Evolutionary conservation across 192 early-diverging fungal genomes (phyloP).

Genomic region (Entophlyctis luteolus): DNA sequence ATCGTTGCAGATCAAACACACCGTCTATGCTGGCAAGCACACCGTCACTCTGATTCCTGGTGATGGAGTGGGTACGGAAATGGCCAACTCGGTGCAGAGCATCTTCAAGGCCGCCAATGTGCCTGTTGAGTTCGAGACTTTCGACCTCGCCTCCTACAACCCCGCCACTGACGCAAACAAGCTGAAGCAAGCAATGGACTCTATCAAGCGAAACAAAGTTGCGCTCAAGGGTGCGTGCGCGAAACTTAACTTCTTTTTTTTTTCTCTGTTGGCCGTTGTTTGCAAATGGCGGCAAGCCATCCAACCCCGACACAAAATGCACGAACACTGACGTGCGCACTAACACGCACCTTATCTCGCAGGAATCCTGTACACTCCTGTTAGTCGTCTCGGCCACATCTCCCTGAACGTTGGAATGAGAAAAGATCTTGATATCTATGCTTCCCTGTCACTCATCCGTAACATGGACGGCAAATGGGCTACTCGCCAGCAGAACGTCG

Average conservation of each 20-base stretch:
- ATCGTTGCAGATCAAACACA: constrained; percentile 8
- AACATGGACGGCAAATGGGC: constrained; percentile 77
- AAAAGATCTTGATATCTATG: constrained; percentile 98
- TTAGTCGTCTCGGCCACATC: constrained; percentile 77
- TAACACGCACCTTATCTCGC: no score
- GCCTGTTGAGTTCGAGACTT: constrained; percentile 96
- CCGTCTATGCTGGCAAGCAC: constrained; percentile 85
- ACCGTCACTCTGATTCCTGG: constrained; percentile 97
- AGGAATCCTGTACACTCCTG: constrained; percentile 75
- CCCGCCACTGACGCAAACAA: constrained; percentile 65
- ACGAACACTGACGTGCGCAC: no score
- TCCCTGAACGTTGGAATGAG: constrained; percentile 96
- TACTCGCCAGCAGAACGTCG: constrained; percentile 86
- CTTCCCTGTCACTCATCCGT: constrained; percentile 86
- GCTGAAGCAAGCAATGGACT: constrained; percentile 87
- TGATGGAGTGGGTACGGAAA: constrained; percentile 96
- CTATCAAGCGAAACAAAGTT: constrained; percentile 91
- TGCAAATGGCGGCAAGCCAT: background rate
- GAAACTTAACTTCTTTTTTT: background rate
- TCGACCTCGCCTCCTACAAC: constrained; percentile 90
- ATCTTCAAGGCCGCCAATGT: constrained; percentile 90
- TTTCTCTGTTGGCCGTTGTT: background rate
- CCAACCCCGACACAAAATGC: no score
- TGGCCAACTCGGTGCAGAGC: constrained; percentile 83
- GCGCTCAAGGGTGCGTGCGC: constrained; percentile 86